Percentiles rank a stretch among this genome's conserved stretches.
Evolutionary conservation across 2,329 filamentous ascomycete genomes (phyloP).

Genomic region (Monosporascus sp.): DNA sequence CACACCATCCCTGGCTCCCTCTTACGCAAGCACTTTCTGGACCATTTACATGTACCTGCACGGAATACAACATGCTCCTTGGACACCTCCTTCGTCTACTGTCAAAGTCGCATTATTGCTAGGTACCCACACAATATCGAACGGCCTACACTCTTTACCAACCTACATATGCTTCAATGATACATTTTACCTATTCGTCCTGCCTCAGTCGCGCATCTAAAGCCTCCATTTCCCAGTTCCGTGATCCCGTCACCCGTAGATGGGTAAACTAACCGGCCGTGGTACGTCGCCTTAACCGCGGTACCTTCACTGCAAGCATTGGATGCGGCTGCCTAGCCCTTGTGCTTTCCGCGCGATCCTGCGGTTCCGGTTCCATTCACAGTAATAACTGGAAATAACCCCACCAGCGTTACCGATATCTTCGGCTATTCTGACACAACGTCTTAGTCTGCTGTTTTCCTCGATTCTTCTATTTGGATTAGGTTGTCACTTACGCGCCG

Average conservation of each 20-base stretch:
- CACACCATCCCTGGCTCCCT: background rate
- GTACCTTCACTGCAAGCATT: no score
- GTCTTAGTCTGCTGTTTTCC: background rate
- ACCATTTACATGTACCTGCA: background rate
- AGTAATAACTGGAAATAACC: slow-evolving; percentile 11
- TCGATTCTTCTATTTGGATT: background rate
- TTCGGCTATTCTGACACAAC: background rate
- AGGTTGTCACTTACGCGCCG: background rate
- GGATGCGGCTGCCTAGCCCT: no score
- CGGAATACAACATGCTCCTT: background rate
- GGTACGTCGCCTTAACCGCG: background rate
- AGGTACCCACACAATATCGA: background rate
- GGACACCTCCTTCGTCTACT: background rate
- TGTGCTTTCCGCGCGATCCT: no score
- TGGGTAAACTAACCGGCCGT: no score
- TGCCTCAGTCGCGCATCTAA: background rate
- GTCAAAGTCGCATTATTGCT: background rate
- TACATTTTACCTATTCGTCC: background rate
- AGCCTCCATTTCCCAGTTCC: background rate
- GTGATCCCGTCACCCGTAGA: background rate
- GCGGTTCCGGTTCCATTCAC: no score
- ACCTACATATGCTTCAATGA: background rate
- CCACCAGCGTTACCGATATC: slow-evolving; percentile 3
- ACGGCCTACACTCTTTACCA: background rate
- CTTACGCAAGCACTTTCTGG: background rate